Base-by-base conservation (phyloP, 106 monocot species). In the Xerophyta viscosa region DNA sequence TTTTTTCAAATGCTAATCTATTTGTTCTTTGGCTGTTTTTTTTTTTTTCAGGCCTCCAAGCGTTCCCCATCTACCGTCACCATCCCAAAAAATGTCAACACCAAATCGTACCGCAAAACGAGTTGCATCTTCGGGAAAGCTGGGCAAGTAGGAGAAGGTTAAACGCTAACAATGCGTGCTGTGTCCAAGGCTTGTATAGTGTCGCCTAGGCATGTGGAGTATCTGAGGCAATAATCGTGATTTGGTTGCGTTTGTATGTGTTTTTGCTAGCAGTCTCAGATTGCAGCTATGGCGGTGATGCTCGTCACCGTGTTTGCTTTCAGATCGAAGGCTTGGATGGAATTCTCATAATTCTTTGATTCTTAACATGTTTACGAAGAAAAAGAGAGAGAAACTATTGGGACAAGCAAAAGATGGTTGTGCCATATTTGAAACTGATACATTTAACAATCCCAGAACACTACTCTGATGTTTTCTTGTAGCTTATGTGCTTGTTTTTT, bases 1-100 rank as follows among this genome's bases (percentile, higher is more conserved):
- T 6, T 44, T 8, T 17, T 9, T 9, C 43, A 44, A 44, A 17
- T 17, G n/a, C 43, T 4, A 14, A 3, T 14, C 15, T 18, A 46
- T 1, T 11, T 19, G 1, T 2, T 11, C 19, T 18, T 11, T 65
- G 1, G 50, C 33, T 20, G 15, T 47, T 50, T 20, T 50, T 27
- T 37, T 12, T 45, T 13, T 29, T 50, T 55, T 68, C 48, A 77
- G 85, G 57, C 75, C 76, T 31, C 79, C 72, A 28, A 59, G 1
- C 27, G 68, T 69, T 48, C 29, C 79, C 30, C 67, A 72, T 30
- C 51, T 76, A 24, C 80, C 85, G 46, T 74, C 77, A 12, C 66
- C 74, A 19, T 79, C 79, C 6, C 56, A 57, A 46, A 85, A 80
- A 43, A n/a, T 17, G 36, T 31, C 28, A 13, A 30, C 57, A 43